Conservation (phyloP, 192 early-diverging fungal species). For the Backusella mclennaniae region DNA sequence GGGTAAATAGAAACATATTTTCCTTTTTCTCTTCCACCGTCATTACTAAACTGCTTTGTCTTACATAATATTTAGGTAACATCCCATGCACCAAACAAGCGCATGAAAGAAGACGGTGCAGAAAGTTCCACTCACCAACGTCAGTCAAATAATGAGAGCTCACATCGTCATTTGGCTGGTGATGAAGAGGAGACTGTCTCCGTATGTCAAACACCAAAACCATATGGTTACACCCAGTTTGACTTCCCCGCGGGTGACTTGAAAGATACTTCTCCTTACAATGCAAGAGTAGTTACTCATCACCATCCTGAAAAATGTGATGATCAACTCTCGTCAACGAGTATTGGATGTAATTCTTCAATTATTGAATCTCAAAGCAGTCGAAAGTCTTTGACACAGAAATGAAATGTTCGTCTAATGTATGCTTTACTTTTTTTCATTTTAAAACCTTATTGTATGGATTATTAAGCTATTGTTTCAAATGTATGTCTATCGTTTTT, state of each 20-base stretch:
- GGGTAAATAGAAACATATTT: slow-evolving; percentile 28
- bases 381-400: background rate
- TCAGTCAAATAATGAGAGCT: background rate
- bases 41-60: background rate
- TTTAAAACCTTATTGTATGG: background rate
- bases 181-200: background rate
- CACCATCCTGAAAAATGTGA: slow-evolving; percentile 7
- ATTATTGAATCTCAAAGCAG: slow-evolving; percentile 12
- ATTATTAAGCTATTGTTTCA: background rate
- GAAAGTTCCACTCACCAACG: background rate
- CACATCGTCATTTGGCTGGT: background rate
- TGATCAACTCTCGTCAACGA: background rate
- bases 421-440: background rate
- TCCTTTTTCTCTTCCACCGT: background rate
- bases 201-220: background rate
- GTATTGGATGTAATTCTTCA: background rate
- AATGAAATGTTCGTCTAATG: background rate
- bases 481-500: slow-evolving; percentile 6
- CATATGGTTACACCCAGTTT: slow-evolving; percentile 1
- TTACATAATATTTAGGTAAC: background rate
- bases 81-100: background rate
- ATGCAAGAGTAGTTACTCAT: background rate
- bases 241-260: background rate
- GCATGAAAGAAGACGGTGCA: background rate
- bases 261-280: background rate